Conservation (phyloP, 768 basidiomycete genomes). For the Amanita thiersii region DNA sequence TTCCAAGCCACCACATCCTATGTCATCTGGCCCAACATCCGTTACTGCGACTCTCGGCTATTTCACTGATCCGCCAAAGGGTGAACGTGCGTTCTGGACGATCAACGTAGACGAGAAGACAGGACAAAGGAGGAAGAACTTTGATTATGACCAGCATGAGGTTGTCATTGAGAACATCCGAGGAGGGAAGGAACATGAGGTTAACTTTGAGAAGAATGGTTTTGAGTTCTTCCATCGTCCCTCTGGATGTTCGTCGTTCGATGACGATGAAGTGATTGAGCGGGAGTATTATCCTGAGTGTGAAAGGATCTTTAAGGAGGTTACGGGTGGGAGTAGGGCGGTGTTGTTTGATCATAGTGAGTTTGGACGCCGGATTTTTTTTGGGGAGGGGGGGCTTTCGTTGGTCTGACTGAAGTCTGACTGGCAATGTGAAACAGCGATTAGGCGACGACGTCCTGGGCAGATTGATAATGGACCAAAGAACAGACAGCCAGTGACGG, state of each 20-base stretch:
- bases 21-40: background rate
- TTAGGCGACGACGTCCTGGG: conserved; percentile 12
- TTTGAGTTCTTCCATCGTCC: background rate
- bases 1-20: background rate
- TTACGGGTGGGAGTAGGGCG: conserved; percentile 48
- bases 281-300: conserved; percentile 53
- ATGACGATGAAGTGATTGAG: conserved; percentile 36
- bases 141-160: background rate
- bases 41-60: background rate
- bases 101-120: background rate
- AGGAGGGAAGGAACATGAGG: background rate
- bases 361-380: too few relatives aligned
- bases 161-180: background rate
- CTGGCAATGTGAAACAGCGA: conserved; percentile 10
- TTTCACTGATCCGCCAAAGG: background rate
- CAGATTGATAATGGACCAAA: conserved; percentile 8
- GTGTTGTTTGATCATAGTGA: conserved; percentile 59
- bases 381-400: too few relatives aligned
- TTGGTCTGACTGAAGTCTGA: conserved; percentile 15
- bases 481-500: conserved; percentile 14
- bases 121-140: background rate
- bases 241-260: conserved; percentile 34
- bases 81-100: background rate
- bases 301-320: conserved; percentile 42
- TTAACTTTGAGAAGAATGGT: background rate